phyloP scores from a whole-genome alignment of 768 basidiomycete species.

The Phlebiopsis gigantea region DNA sequence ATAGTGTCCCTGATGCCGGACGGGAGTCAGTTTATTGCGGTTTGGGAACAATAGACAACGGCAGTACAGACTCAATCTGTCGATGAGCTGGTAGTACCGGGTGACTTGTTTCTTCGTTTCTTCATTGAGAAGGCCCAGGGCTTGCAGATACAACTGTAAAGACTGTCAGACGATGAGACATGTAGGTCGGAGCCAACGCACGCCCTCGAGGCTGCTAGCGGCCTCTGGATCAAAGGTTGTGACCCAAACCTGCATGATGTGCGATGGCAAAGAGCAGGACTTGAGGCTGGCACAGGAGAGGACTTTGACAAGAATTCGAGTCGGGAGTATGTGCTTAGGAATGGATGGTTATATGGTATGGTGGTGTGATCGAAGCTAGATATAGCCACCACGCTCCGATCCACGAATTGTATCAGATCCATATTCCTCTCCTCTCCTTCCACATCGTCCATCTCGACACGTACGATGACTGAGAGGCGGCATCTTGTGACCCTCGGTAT shows the following conservation, averaged over 20 bases:
- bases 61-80: conserved; percentile 60
- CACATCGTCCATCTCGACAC: neutral
- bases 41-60: neutral
- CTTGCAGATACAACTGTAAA: conserved; percentile 56
- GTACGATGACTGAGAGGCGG: conserved; percentile 15
- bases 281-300: neutral
- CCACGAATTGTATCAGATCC: neutral
- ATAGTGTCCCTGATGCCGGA: conserved; percentile 53
- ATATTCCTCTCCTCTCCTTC: neutral
- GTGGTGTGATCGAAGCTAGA: neutral
- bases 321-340: neutral
- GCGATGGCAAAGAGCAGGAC: neutral
- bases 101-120: conserved; percentile 52
- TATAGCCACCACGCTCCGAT: neutral
- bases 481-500: conserved; percentile 72
- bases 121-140: conserved; percentile 52
- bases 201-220: conserved; percentile 28
- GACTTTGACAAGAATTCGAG: neutral
- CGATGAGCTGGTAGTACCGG: conserved; percentile 65
- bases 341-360: neutral
- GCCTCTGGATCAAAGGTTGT: conserved; percentile 31
- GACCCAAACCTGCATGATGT: conserved; percentile 38
- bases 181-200: conserved; percentile 18
- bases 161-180: conserved; percentile 1
- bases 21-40: neutral